Conservation (phyloP, 345 rosid species). For the Euphorbia pulcherrima region DNA sequence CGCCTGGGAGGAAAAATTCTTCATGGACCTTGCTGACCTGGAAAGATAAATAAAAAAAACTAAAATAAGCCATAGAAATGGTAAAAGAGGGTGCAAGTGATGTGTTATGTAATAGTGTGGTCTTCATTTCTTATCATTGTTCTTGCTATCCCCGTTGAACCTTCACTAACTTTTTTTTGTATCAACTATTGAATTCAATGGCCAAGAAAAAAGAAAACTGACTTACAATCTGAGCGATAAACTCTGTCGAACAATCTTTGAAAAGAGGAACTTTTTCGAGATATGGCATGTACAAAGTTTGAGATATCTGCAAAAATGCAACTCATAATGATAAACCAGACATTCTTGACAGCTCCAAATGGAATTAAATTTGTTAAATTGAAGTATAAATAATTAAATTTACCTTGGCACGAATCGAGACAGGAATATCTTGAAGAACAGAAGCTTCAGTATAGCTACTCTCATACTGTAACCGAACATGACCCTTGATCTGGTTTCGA, state of each 20-base stretch:
- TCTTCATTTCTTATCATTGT: not conserved
- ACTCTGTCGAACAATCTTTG: constrained; percentile 73
- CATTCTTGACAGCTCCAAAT: not conserved
- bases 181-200: not conserved
- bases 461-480: constrained; percentile 74
- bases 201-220: not conserved
- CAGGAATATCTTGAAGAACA: constrained; percentile 77
- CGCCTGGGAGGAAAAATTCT: constrained; percentile 96
- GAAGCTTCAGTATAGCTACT: constrained; percentile 75
- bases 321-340: constrained; percentile 7
- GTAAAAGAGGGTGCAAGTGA: not conserved
- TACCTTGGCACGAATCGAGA: constrained; percentile 92
- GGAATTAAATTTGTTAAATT: not conserved
- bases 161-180: not conserved
- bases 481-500: constrained; percentile 70
- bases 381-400: not conserved
- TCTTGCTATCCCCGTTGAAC: not conserved
- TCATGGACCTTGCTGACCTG: constrained; percentile 83
- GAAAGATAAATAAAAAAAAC: constrained; percentile 6
- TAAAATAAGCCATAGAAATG: not conserved
- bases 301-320: constrained; percentile 56
- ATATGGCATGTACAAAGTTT: constrained; percentile 54
- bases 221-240: constrained; percentile 83
- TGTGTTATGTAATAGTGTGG: not conserved
- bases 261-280: constrained; percentile 58